Evolutionary conservation across 2,329 filamentous ascomycete species (phyloP), one percentile per base, ranked within the genome.

Genomic region (Aspergillus sp.): DNA sequence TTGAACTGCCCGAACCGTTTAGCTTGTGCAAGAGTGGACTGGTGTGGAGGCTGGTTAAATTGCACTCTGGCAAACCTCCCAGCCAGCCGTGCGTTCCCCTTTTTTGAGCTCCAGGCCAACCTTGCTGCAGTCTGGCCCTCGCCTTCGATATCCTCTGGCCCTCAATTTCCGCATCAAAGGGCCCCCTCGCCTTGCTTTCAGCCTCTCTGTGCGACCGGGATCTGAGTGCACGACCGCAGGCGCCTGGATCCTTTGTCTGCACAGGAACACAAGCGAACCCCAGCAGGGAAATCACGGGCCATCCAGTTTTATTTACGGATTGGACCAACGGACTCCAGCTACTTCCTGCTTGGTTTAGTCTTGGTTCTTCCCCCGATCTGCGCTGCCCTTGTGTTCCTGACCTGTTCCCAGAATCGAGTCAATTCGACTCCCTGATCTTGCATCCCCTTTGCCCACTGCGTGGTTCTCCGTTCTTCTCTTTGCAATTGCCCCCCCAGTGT

Each of bases 11-110:
- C 31, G 37, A 43, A 52, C 31, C 27, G 44, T 41, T 19, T 57
- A 57, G 44, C 43, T 17, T 15, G 17, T 27, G 19, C 31, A n/a
- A 27, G 21, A 31, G 35, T 51, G 48, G 48, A 31, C 39, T 40
- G 23, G 37, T 31, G 48, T 57, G 55, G 55, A 57, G 49, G 55
- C 47, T 35, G 47, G 56, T 55, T 52, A 52, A 59, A 52, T 55
- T 53, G 31, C n/a, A 40, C 4, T 27, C 24, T 52, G 57, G 15
- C 52, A 52, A 55, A 52, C 55, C 43, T 52, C 35, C 21, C 27
- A 47, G 27, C 51, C 39, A 41, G 43, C 44, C 27, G 40, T 53
- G 35, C 35, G 31, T 33, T 15, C 14, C 57, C 57, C 57, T 53
- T 39, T 57, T 53, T 53, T 53, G 46, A 46, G 19, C n/a, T 19